Base-by-base conservation (phyloP, 2,329 filamentous ascomycete species). In the Penicillium nordicum region DNA sequence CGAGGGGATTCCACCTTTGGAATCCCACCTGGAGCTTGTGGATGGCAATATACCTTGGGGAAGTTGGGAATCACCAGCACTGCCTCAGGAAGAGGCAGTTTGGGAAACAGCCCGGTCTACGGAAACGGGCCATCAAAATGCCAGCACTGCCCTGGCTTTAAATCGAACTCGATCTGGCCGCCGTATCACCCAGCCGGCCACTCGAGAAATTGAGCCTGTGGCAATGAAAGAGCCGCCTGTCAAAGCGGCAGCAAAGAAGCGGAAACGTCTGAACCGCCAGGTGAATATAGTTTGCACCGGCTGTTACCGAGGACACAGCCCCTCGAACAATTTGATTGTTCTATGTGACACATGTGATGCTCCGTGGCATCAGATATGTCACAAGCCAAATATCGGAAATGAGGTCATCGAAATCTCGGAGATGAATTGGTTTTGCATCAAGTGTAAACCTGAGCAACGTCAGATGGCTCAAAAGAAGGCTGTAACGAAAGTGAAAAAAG, bases 321-420 rank as follows among this genome's bases (percentile, higher is more conserved):
- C 88, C 3, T 72, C 79, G n/a, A 84, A 78, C 63, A 94, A 94
- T 74, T 84, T 87, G 74, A 92, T 95, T 69, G 89, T 94, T 3
- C 91, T 92, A 72, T 95, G 90, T 75, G 89, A 93, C 73, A 86
- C 86, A 16, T 95, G 90, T 76, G 89, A 90, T 69, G 80, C 81
- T 30, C 84, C 86, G 41, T 95, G 90, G 83, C 90, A 95, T 72
- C 89, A 92, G 70, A 84, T 85, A 66, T 95, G 90, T 67, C 90
- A 95, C 71, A 82, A 89, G 57, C 90, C 90, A 1, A 82, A 82
- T 9, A 89, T 95, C 58, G 80, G 82, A n/a, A 83, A 87, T 59
- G 83, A 87, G 18, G 84, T 88, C 21, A 82, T 92, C 45, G 80
- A 80, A 36, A 82, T 89, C 58, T 79, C 85, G 60, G 83, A 84